A percentile compares a stretch with the other conserved stretches of the same genome.
Conservation (phyloP, 768 basidiomycete genomes). For the Panaeolus cyanescens region DNA sequence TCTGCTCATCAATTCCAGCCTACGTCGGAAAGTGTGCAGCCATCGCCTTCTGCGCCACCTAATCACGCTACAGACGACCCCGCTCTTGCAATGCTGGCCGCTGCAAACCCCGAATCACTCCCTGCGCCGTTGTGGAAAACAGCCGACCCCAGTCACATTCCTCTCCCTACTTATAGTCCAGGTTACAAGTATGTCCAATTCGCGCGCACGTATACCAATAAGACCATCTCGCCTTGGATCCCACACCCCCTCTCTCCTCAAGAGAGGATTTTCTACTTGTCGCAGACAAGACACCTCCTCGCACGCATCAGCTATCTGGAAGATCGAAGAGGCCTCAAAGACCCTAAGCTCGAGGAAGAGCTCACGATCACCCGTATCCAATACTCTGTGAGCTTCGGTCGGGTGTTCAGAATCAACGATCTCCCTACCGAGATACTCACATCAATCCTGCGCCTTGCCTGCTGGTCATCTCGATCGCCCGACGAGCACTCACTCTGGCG, state of each 20-base stretch:
- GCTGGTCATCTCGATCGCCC: conserved; percentile 50
- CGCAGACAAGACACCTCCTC: conserved; percentile 12
- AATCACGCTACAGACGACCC: background rate
- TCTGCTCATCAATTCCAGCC: background rate
- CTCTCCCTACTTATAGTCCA: background rate
- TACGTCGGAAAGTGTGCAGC: background rate
- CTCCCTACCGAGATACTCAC: conserved; percentile 67
- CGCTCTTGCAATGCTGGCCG: background rate
- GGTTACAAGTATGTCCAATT: background rate
- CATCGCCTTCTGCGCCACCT: background rate
- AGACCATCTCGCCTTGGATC: conserved; percentile 17
- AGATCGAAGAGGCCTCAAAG: background rate
- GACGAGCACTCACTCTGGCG: conserved; percentile 38
- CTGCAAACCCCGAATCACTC: background rate
- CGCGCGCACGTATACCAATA: conserved; percentile 4
- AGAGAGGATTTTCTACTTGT: conserved; percentile 9
- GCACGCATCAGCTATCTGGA: conserved; percentile 20
- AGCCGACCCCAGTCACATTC: background rate
- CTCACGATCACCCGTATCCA: conserved; percentile 35
- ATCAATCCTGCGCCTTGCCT: conserved; percentile 63
- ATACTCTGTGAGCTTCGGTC: conserved; percentile 30
- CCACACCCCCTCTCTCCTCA: conserved; percentile 12
- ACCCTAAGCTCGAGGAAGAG: conserved; percentile 20
- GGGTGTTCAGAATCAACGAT: conserved; percentile 58
- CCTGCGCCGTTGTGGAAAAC: background rate